phyloP scores from a whole-genome alignment of 2,329 filamentous ascomycete genomes.

The Cryphonectria radicalis region DNA sequence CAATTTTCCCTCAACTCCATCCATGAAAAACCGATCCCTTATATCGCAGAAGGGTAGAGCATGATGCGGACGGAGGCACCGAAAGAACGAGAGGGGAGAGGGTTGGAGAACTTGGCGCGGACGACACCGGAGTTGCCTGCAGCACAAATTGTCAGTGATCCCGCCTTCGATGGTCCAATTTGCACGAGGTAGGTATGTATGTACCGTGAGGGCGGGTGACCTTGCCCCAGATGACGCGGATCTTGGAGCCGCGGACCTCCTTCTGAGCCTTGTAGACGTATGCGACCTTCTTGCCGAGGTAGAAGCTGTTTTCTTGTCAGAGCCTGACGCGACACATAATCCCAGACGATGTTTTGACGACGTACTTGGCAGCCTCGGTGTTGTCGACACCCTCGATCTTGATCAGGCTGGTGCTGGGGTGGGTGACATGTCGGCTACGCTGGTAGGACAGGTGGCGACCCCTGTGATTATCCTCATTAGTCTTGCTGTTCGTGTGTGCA shows the following conservation, averaged over 20 bases:
- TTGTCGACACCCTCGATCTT: conserved; percentile 98
- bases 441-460: conserved; percentile 98
- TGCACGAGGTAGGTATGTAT: conserved; percentile 35
- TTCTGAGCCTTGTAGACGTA: conserved; percentile 97
- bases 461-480: conserved; percentile 54
- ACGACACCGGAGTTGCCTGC: conserved; percentile 96
- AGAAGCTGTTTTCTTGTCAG: conserved; percentile 67
- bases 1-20: conserved; percentile 34
- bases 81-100: conserved; percentile 96
- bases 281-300: conserved; percentile 97
- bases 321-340: conserved; percentile 21
- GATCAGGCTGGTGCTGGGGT: conserved; percentile 90
- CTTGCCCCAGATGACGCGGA: conserved; percentile 99
- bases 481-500: conserved; percentile 33
- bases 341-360: conserved; percentile 34
- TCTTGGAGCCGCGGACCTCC: conserved; percentile 97
- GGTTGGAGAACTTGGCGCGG: conserved; percentile 94
- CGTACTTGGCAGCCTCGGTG: conserved; percentile 84
- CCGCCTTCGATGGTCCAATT: conserved; percentile 21
- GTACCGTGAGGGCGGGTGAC: conserved; percentile 93
- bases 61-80: conserved; percentile 95
- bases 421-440: conserved; percentile 89
- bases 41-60: conserved; percentile 98
- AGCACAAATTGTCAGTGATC: conserved; percentile 16
- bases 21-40: conserved; percentile 55